Conservation (phyloP, 2,329 filamentous ascomycete species). For the Aspergillus proliferans region DNA sequence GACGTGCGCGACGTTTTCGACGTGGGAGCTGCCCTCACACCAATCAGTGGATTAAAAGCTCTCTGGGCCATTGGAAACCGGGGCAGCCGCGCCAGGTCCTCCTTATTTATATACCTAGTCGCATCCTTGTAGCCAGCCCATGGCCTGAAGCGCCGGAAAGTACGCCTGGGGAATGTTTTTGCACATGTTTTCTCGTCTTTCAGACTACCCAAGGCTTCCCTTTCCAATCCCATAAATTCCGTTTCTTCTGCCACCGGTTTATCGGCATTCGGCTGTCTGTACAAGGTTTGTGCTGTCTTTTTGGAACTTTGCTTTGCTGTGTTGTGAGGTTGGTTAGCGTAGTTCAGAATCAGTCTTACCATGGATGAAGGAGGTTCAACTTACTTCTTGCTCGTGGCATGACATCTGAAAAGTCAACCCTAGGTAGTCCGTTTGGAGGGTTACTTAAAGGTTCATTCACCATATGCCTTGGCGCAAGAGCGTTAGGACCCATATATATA, state of each 20-base stretch:
- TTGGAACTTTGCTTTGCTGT: not conserved
- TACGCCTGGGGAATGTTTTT: not conserved
- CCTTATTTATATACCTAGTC: not conserved
- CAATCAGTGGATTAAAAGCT: not conserved
- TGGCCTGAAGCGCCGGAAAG: constrained; percentile 1
- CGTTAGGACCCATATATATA: no score
- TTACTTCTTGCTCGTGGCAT: not conserved
- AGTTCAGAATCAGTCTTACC: not conserved
- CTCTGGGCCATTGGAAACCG: not conserved
- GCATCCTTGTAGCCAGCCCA: not conserved
- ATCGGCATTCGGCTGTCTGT: not conserved
- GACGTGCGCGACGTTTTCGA: no score
- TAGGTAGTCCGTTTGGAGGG: not conserved
- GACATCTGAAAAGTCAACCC: not conserved
- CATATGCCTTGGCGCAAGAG: no score
- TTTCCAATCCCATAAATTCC: not conserved
- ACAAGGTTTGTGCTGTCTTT: not conserved
- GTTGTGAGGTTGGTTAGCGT: not conserved
- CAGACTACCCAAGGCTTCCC: not conserved
- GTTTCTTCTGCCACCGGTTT: not conserved
- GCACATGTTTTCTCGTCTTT: no score
- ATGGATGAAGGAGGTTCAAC: not conserved
- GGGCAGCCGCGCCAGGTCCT: not conserved
- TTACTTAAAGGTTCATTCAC: not conserved
- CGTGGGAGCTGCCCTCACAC: not conserved